phyloP scores from a whole-genome alignment of 2,329 filamentous ascomycete genomes.

The Lachnellula subtilissima region DNA sequence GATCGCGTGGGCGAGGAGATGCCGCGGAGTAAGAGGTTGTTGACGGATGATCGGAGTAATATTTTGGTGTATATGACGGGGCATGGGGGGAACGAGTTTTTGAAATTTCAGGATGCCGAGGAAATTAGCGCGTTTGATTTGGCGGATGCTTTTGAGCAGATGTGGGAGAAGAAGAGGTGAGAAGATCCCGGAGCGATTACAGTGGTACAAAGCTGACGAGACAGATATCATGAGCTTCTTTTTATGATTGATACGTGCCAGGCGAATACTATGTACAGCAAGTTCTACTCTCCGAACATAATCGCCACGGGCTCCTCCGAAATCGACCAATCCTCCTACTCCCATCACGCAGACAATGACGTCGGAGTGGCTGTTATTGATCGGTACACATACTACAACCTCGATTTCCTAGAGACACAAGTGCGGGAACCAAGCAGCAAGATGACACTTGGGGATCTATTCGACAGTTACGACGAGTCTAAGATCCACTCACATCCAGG shows the following conservation, averaged over 20 bases:
- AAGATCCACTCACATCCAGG: constrained; percentile 94
- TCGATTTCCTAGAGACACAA: constrained; percentile 91
- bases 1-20: constrained; percentile 93
- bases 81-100: constrained; percentile 93
- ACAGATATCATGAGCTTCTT: constrained; percentile 87
- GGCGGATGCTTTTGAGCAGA: constrained; percentile 96
- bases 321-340: constrained; percentile 94
- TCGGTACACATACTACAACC: constrained; percentile 96
- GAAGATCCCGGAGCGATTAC: constrained; percentile 5
- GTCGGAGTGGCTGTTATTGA: constrained; percentile 98
- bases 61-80: constrained; percentile 99
- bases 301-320: constrained; percentile 96
- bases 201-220: constrained; percentile 3
- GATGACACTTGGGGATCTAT: constrained; percentile 86
- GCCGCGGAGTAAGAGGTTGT: constrained; percentile 84
- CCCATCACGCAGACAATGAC: constrained; percentile 95
- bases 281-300: constrained; percentile 97
- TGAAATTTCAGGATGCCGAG: constrained; percentile 98
- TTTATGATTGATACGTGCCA: constrained; percentile 99
- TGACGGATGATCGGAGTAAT: constrained; percentile 94
- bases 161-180: constrained; percentile 99
- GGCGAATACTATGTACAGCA: constrained; percentile 98
- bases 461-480: constrained; percentile 90
- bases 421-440: constrained; percentile 82
- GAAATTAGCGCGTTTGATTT: constrained; percentile 96